Conservation (phyloP, 768 basidiomycete genomes). For the Porpolomopsis calyptriformis region DNA sequence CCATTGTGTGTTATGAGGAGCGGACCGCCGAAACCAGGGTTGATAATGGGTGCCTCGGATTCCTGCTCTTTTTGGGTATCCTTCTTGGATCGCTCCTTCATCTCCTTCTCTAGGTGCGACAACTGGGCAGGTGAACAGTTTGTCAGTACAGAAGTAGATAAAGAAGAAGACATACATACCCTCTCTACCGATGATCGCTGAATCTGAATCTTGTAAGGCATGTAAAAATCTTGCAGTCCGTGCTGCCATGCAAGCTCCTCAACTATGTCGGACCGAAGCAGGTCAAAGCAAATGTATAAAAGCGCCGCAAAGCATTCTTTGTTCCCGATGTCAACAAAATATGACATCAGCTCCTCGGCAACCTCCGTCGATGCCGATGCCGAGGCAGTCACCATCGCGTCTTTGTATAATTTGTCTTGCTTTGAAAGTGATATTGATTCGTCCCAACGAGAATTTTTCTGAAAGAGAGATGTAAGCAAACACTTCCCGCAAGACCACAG, state of each 20-base stretch:
- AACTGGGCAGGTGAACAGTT: constrained; percentile 34
- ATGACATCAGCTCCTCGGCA: constrained; percentile 87
- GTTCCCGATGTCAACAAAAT: constrained; percentile 98
- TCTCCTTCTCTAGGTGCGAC: constrained; percentile 74
- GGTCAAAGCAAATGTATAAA: constrained; percentile 89
- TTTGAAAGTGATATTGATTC: constrained; percentile 93
- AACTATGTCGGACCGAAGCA: constrained; percentile 85
- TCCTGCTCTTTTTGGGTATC: constrained; percentile 82
- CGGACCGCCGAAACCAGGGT: constrained; percentile 56
- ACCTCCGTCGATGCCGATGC: constrained; percentile 78
- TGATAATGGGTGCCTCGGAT: constrained; percentile 83
- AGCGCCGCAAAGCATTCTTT: constrained; percentile 93
- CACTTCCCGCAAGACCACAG: not conserved
- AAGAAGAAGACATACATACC: constrained; percentile 26
- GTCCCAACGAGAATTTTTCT: constrained; percentile 96
- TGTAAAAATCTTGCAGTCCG: constrained; percentile 92
- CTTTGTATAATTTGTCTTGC: constrained; percentile 94
- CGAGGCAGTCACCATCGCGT: constrained; percentile 89
- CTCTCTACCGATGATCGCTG: constrained; percentile 71
- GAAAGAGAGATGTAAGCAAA: not conserved
- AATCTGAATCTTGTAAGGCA: constrained; percentile 90
- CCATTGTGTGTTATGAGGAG: constrained; percentile 69
- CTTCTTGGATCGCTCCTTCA: constrained; percentile 79
- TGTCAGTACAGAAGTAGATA: not conserved
- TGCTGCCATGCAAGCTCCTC: constrained; percentile 96